Base-by-base conservation (phyloP, 805 yeast species). In the Candida endomychidarum region DNA sequence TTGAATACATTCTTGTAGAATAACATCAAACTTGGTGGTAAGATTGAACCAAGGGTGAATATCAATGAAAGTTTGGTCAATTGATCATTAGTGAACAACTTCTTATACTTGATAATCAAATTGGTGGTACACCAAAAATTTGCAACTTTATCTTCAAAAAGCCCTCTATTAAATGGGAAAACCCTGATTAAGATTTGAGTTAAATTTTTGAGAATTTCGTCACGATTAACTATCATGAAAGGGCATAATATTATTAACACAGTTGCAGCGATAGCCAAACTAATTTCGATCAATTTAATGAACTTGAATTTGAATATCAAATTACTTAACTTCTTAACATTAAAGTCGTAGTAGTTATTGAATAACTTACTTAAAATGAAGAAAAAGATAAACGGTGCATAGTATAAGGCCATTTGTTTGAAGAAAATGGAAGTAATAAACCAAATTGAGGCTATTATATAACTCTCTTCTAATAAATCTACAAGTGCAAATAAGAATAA, bases 91-190 rank as follows among this genome's bases (percentile, higher is more conserved):
- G 78, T 57, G 53, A 85, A 83, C 0, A 72, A 36, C 4, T 62
- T 52, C 48, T 77, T 80, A 54, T 87, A 83, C 58, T 91, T 91
- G 56, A 90, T 59, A 8, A 88, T 47, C 1, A 84, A 69, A 58
- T 93, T 93, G 1, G 89, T 69, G n/a, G 96, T 83, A 61, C 98
- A 90, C 99, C 99, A 93, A 54, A 93, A 84, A 57, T 90, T 93
- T 27, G 96, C 96, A 11, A 93, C 98, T 58, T 93, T 93, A 57
- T 93, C 98, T 60, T 93, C 99, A 73, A 95, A 93, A 6, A 93
- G 72, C 0, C 99, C 99, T 56, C 98, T 75, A 32, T 81, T 77
- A 50, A 93, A 91, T 1, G 99, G 99, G 60, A 93, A 93, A 21
- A 91, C 82, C 47, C 98, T 75, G 30, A 61, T 44, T 2, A 80